These are phyloP conservation scores for Lizonia empirigonia DNA, from an alignment of 2,329 filamentous ascomycete genomes.

Conservation along the genomic window DNA sequence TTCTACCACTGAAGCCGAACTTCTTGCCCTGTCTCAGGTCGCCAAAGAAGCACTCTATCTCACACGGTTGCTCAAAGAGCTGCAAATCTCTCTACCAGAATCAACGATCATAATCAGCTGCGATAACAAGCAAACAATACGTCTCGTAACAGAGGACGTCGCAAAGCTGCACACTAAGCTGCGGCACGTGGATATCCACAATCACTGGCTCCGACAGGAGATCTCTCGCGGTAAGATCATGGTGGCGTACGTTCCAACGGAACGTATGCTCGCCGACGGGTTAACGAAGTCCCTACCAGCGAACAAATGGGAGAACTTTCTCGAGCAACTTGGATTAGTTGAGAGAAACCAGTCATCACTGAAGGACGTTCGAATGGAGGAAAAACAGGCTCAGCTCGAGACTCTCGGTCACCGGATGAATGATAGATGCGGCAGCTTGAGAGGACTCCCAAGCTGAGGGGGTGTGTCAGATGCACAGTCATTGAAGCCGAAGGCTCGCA, in stretches of 20 bases:
- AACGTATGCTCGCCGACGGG: conserved; percentile 5
- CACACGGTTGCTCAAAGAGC: conserved; percentile 3
- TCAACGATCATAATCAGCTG: conserved; percentile 8
- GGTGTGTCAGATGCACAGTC: conserved; percentile 4
- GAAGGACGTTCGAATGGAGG: background rate
- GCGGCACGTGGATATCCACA: too few relatives aligned
- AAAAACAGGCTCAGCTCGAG: background rate
- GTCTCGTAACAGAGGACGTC: too few relatives aligned
- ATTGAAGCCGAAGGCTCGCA: background rate
- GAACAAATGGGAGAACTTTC: conserved; percentile 4
- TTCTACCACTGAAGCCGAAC: too few relatives aligned
- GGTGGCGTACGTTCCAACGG: conserved; percentile 1
- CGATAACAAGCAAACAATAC: too few relatives aligned
- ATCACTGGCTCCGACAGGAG: conserved; percentile 12
- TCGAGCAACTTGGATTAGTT: too few relatives aligned
- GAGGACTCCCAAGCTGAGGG: background rate
- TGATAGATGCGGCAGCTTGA: too few relatives aligned
- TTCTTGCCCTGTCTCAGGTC: too few relatives aligned
- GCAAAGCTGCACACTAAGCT: too few relatives aligned
- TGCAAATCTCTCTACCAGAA: background rate
- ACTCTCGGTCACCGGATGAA: background rate
- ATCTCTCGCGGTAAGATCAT: background rate
- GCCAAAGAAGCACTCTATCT: conserved; percentile 9
- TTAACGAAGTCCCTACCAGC: conserved; percentile 8
- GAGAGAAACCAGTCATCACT: too few relatives aligned